Percentiles rank a stretch among this genome's conserved stretches.
phyloP scores from a whole-genome alignment of 306 rosid genomes.

The Amphicarpaea edgeworthii region DNA sequence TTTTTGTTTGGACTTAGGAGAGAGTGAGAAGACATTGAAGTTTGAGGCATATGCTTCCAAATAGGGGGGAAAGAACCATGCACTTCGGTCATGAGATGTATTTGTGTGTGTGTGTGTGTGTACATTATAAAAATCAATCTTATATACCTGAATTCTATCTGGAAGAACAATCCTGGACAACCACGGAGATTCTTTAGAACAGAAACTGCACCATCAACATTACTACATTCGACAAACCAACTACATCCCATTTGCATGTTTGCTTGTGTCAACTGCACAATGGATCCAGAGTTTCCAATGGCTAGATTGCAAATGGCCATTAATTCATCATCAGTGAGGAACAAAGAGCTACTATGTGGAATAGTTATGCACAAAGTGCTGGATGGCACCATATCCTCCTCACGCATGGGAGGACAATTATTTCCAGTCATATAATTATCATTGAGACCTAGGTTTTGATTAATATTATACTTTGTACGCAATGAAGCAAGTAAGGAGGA shows the following conservation, averaged over 20 bases:
- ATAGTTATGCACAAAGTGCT: slow-evolving; percentile 67
- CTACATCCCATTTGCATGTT: slow-evolving; percentile 68
- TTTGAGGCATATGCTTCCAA: slow-evolving; percentile 30
- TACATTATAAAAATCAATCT: slow-evolving; percentile 26
- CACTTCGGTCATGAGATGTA: slow-evolving; percentile 37
- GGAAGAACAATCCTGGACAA: slow-evolving; percentile 80
- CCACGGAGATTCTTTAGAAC: slow-evolving; percentile 68
- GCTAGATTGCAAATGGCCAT: slow-evolving; percentile 74
- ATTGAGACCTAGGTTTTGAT: slow-evolving; percentile 59
- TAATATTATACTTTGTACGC: slow-evolving; percentile 66
- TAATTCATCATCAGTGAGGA: slow-evolving; percentile 73
- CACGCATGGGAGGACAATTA: slow-evolving; percentile 53
- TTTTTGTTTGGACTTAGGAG: slow-evolving; percentile 14
- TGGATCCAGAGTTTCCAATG: slow-evolving; percentile 65
- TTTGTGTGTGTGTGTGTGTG: background rate
- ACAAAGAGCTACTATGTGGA: slow-evolving; percentile 58
- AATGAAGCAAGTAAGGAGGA: slow-evolving; percentile 62
- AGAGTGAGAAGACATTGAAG: slow-evolving; percentile 13
- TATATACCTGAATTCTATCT: slow-evolving; percentile 75
- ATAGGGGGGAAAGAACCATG: background rate
- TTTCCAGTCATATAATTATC: slow-evolving; percentile 63
- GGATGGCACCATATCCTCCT: slow-evolving; percentile 66
- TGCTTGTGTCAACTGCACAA: slow-evolving; percentile 67
- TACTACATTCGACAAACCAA: slow-evolving; percentile 84
- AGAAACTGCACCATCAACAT: slow-evolving; percentile 68